phyloP scores from a whole-genome alignment of 495 filamentous ascomycete species.

The Alectoria sarmentosa region DNA sequence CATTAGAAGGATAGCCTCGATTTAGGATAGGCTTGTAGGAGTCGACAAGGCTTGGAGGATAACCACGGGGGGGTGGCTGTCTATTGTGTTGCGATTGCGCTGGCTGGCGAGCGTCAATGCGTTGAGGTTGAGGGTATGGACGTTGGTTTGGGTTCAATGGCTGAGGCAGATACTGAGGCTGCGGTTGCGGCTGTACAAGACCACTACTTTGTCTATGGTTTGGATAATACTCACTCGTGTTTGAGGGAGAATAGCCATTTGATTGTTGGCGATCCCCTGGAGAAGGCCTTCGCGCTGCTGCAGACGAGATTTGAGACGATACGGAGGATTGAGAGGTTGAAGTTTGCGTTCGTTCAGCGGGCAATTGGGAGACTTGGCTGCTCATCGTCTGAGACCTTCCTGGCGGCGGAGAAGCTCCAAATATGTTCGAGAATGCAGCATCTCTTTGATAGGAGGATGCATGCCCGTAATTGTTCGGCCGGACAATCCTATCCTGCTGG shows the following conservation, averaged over 20 bases:
- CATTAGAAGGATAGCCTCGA: slow-evolving; percentile 47
- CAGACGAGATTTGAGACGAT: slow-evolving; percentile 32
- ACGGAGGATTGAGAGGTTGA: slow-evolving; percentile 66
- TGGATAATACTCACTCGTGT: slow-evolving; percentile 50
- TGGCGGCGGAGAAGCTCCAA: slow-evolving; percentile 77
- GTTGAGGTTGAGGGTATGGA: slow-evolving; percentile 61
- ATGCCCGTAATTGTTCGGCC: slow-evolving; percentile 59
- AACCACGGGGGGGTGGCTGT: slow-evolving; percentile 47
- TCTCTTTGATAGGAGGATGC: slow-evolving; percentile 74
- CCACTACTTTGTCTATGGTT: slow-evolving; percentile 43
- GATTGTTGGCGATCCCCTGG: slow-evolving; percentile 50
- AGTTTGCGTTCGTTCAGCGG: slow-evolving; percentile 69
- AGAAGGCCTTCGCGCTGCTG: slow-evolving; percentile 46
- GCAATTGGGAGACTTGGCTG: slow-evolving; percentile 53
- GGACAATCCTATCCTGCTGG: slow-evolving; percentile 66
- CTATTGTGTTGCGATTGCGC: slow-evolving; percentile 51
- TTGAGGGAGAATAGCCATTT: slow-evolving; percentile 40
- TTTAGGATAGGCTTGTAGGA: slow-evolving; percentile 37
- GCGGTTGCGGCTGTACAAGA: slow-evolving; percentile 48
- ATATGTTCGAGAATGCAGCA: slow-evolving; percentile 94
- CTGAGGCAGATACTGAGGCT: slow-evolving; percentile 58
- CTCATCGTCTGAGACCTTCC: slow-evolving; percentile 86
- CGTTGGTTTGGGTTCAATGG: slow-evolving; percentile 51
- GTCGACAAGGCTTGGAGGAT: slow-evolving; percentile 42
- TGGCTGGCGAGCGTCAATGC: slow-evolving; percentile 60